Evolutionary conservation across 2,329 filamentous ascomycete genomes (phyloP).

Genomic region (Amauroascus niger): DNA sequence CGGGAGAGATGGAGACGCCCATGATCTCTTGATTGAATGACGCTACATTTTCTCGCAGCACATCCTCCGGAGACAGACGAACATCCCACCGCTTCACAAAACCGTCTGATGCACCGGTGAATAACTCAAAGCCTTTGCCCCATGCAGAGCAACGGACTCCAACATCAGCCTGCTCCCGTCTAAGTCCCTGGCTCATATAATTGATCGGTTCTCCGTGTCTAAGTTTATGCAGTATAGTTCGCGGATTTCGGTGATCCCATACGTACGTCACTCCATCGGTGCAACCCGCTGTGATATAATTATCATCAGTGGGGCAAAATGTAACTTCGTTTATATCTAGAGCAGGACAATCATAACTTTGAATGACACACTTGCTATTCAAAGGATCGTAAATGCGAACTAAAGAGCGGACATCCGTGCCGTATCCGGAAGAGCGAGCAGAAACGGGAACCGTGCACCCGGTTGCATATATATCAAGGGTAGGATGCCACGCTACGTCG

Average conservation of each 20-base stretch:
- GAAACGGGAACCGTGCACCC: slow-evolving; percentile 39
- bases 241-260: slow-evolving; percentile 47
- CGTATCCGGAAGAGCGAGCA: slow-evolving; percentile 21
- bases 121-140: slow-evolving; percentile 46
- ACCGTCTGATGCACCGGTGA: slow-evolving; percentile 53
- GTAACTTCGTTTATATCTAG: slow-evolving; percentile 53
- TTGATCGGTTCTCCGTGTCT: slow-evolving; percentile 44
- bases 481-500: slow-evolving; percentile 49
- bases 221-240: slow-evolving; percentile 41
- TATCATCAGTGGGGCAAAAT: slow-evolving; percentile 38
- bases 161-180: slow-evolving; percentile 46
- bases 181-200: slow-evolving; percentile 32
- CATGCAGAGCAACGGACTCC: slow-evolving; percentile 51
- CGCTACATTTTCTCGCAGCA: slow-evolving; percentile 43
- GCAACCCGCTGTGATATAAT: slow-evolving; percentile 49
- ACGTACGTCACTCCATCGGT: slow-evolving; percentile 52
- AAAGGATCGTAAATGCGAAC: slow-evolving; percentile 45
- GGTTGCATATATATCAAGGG: slow-evolving; percentile 43
- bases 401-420: slow-evolving; percentile 38
- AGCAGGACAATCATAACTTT: slow-evolving; percentile 49
- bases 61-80: slow-evolving; percentile 42
- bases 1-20: slow-evolving; percentile 48
- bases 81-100: slow-evolving; percentile 53
- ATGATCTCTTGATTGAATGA: slow-evolving; percentile 46
- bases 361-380: slow-evolving; percentile 25